Conservation (phyloP, 1,139 yeast genomes). For the Trichomonascaceae sp. region DNA sequence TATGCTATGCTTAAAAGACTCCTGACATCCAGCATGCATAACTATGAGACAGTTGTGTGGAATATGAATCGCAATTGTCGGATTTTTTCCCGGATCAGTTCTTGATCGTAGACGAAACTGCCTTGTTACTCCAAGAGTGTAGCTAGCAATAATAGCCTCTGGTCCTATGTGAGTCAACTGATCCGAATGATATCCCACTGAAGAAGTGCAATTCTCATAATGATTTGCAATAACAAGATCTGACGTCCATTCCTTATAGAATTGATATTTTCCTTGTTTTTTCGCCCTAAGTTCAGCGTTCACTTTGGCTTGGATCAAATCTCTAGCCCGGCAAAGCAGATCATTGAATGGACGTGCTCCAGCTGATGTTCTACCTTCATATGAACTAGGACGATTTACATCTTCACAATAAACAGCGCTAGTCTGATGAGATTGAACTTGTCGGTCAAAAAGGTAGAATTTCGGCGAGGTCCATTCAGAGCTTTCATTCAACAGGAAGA, state of each 20-base stretch:
- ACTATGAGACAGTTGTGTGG: conserved; percentile 61
- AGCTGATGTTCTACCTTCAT: conserved; percentile 36
- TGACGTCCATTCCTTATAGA: conserved; percentile 43
- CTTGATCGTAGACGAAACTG: conserved; percentile 48
- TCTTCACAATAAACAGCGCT: conserved; percentile 38
- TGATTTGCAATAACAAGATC: conserved; percentile 52
- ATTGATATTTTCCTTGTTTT: conserved; percentile 30
- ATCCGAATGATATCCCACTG: conserved; percentile 71
- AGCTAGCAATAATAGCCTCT: conserved; percentile 55
- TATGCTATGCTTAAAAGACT: conserved; percentile 56
- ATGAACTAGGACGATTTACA: conserved; percentile 29
- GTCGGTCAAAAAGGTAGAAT: conserved; percentile 57
- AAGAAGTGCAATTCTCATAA: conserved; percentile 43
- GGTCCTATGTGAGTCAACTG: conserved; percentile 67
- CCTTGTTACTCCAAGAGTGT: conserved; percentile 62
- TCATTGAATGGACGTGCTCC: conserved; percentile 34
- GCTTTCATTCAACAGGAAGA: conserved; percentile 38
- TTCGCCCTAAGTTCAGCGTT: conserved; percentile 35
- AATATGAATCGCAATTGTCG: conserved; percentile 46
- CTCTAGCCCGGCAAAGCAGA: conserved; percentile 38
- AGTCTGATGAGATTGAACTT: conserved; percentile 50
- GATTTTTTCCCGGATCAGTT: conserved; percentile 25
- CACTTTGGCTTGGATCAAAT: conserved; percentile 40
- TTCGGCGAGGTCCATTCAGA: conserved; percentile 35
- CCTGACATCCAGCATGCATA: conserved; percentile 77